These are phyloP conservation scores for Phytophthora vignae DNA, from an alignment of 352 stramenopile genomes.

Conservation along the genomic window DNA sequence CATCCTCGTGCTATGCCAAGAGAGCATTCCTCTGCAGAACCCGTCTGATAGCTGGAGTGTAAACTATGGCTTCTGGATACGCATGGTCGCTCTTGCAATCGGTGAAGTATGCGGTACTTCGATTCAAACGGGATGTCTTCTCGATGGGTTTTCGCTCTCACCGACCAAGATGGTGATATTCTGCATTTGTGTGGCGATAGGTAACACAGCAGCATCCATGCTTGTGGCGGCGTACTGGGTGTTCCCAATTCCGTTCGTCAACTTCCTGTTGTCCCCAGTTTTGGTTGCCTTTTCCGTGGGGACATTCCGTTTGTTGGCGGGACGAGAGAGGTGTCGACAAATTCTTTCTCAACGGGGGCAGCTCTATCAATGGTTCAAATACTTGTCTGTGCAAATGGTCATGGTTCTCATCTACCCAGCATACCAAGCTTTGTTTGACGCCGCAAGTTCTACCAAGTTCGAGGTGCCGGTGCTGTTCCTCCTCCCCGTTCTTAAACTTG, in stretches of 20 bases:
- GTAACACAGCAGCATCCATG: slow-evolving; percentile 1
- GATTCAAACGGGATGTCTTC: neutral
- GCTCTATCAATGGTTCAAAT: slow-evolving; percentile 5
- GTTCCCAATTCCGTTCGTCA: slow-evolving; percentile 15
- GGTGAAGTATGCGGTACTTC: neutral
- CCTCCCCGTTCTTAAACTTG: slow-evolving; percentile 9
- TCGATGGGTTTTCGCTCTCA: slow-evolving; percentile 6
- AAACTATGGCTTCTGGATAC: slow-evolving; percentile 17
- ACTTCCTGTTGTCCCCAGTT: slow-evolving; percentile 2
- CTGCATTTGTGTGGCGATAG: neutral
- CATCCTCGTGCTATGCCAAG: slow-evolving; percentile 3
- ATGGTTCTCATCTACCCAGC: slow-evolving; percentile 21
- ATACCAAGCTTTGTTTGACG: slow-evolving; percentile 18
- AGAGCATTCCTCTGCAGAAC: slow-evolving; percentile 17
- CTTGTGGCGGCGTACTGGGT: slow-evolving; percentile 3
- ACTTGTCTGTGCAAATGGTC: slow-evolving; percentile 3
- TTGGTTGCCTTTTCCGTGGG: slow-evolving; percentile 2
- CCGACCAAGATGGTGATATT: neutral
- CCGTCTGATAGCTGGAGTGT: slow-evolving; percentile 4
- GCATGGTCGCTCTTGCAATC: neutral
- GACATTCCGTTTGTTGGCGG: neutral
- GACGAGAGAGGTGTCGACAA: neutral
- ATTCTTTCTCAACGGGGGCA: slow-evolving; percentile 10
- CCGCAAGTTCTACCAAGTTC: slow-evolving; percentile 1
- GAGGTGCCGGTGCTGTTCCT: slow-evolving; percentile 13